Conservation (phyloP, 2,329 filamentous ascomycete genomes). For the Lasiodiplodia sp. region DNA sequence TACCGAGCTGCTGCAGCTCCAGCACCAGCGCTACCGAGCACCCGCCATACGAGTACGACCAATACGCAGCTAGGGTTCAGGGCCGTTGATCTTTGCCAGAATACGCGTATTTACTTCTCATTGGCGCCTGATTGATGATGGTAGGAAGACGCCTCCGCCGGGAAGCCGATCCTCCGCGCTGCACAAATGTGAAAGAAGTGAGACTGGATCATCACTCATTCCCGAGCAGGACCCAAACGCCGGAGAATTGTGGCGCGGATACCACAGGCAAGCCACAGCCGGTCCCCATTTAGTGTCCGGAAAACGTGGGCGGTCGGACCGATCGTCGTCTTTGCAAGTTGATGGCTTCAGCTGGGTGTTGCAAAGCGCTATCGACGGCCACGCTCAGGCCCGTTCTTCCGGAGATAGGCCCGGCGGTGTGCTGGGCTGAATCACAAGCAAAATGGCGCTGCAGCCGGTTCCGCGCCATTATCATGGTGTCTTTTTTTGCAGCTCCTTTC, state of each 20-base stretch:
- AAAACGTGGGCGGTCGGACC: constrained; percentile 9
- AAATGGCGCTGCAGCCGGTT: not conserved
- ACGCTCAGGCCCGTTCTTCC: not conserved
- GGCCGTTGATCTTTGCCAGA: not conserved
- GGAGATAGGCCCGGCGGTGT: not conserved
- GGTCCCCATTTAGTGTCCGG: not conserved
- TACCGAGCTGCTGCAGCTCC: not conserved
- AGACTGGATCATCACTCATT: not conserved
- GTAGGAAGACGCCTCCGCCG: not conserved
- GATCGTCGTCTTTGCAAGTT: not conserved
- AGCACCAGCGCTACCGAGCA: not conserved
- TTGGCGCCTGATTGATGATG: not conserved
- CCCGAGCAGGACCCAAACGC: not conserved
- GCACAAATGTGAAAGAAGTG: not conserved
- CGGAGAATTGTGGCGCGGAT: not conserved
- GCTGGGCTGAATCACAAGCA: not conserved
- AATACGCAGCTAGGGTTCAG: not conserved
- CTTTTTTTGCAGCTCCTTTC: not conserved
- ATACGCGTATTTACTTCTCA: not conserved
- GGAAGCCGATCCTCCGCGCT: not conserved
- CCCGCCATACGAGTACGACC: not conserved
- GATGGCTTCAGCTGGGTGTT: not conserved
- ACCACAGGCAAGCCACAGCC: not conserved
- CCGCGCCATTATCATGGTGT: not conserved
- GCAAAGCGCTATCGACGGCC: not conserved